Conservation (phyloP, 768 basidiomycete genomes). For the Trametes punicea region DNA sequence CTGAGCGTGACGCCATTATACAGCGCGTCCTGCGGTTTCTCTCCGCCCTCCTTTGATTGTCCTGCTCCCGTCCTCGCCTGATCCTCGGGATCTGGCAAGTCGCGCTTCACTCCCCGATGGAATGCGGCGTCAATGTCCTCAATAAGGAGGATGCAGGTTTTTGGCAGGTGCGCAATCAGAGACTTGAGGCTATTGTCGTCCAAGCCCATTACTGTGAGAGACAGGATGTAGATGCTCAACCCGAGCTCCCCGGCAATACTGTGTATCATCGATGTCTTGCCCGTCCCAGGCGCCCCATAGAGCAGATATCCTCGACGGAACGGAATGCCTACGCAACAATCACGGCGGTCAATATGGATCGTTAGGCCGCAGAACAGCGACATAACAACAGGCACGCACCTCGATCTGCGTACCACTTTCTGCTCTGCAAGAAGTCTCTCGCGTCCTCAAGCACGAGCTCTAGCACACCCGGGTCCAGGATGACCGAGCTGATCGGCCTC, state of each 20-base stretch:
- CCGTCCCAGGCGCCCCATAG: conserved; percentile 72
- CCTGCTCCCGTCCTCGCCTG: conserved; percentile 27
- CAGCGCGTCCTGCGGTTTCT: conserved; percentile 27
- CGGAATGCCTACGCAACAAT: conserved; percentile 45
- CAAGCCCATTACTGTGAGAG: conserved; percentile 57
- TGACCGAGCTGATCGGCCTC: conserved; percentile 62
- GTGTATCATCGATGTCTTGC: conserved; percentile 78
- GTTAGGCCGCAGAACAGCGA: no score
- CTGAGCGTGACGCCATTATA: conserved; percentile 54
- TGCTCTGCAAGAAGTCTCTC: conserved; percentile 64
- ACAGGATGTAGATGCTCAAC: conserved; percentile 70
- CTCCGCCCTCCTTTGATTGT: conserved; percentile 20
- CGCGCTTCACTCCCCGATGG: conserved; percentile 34
- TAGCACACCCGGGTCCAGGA: conserved; percentile 67
- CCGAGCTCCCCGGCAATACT: conserved; percentile 75
- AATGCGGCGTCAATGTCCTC: conserved; percentile 86
- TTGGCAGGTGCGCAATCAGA: conserved; percentile 62
- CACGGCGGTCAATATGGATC: no score
- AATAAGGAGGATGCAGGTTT: conserved; percentile 72
- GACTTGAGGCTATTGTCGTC: conserved; percentile 59
- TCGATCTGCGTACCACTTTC: conserved; percentile 68
- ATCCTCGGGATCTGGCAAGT: conserved; percentile 13
- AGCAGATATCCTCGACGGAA: conserved; percentile 80
- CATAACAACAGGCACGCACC: conserved; percentile 33
- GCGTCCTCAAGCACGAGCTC: conserved; percentile 67